Conservation (phyloP, 139 green algal genomes). For the Tetraselmis striata region DNA sequence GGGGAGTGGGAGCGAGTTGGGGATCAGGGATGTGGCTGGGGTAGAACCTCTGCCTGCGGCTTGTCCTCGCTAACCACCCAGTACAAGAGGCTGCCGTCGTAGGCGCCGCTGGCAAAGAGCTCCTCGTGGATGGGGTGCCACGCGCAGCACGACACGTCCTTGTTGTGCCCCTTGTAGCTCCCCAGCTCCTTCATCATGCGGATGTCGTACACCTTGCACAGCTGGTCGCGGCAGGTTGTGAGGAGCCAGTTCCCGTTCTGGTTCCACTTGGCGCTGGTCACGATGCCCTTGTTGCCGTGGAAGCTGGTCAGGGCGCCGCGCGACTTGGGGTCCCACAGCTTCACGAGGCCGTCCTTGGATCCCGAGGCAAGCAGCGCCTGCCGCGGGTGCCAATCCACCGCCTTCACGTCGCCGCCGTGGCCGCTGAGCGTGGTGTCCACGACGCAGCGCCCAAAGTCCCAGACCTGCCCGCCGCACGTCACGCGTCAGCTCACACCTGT, state of each 20-base stretch:
- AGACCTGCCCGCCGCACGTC: too few species aligned
- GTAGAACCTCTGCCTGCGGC: constrained; percentile 27
- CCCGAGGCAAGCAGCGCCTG: constrained; percentile 68
- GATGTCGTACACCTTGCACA: constrained; percentile 70
- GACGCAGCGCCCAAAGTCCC: constrained; percentile 56
- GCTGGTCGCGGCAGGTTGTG: constrained; percentile 63
- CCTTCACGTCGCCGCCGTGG: constrained; percentile 87
- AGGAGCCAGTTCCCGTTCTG: constrained; percentile 83
- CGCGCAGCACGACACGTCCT: constrained; percentile 62
- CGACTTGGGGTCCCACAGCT: constrained; percentile 80
- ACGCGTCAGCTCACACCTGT: neutral
- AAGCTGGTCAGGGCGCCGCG: constrained; percentile 54
- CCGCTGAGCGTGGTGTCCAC: constrained; percentile 56
- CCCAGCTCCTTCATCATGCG: constrained; percentile 58
- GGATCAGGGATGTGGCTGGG: neutral
- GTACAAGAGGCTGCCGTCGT: constrained; percentile 69
- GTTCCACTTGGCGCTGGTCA: constrained; percentile 73
- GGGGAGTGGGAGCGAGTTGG: too few species aligned
- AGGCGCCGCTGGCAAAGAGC: constrained; percentile 58
- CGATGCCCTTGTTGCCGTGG: constrained; percentile 78
- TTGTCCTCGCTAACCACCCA: constrained; percentile 60
- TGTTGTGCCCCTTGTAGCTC: constrained; percentile 64
- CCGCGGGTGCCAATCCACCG: constrained; percentile 83
- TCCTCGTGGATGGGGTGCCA: constrained; percentile 90
- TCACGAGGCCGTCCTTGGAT: constrained; percentile 82